Evolutionary conservation across 495 filamentous ascomycete species (phyloP).

Genomic region (Chaetomium cochliodes): DNA sequence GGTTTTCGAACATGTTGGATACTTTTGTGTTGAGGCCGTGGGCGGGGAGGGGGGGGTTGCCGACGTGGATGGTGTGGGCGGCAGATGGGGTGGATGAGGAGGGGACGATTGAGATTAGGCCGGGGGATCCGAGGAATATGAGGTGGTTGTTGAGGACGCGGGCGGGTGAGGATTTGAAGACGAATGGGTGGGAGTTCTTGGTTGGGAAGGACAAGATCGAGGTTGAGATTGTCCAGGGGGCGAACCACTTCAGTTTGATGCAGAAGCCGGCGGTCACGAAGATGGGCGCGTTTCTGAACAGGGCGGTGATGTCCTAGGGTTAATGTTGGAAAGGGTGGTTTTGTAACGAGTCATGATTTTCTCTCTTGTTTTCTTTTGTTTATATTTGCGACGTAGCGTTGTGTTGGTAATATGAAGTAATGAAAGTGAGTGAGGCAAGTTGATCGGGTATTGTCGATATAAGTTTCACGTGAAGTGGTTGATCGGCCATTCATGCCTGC

Average conservation of each 20-base stretch:
- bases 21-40: not conserved
- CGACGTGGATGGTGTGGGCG: slow-evolving; percentile 5
- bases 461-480: no score
- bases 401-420: no score
- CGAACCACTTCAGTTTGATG: slow-evolving; percentile 6
- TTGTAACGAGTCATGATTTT: not conserved
- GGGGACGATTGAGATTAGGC: not conserved
- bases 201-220: not conserved
- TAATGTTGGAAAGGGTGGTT: not conserved
- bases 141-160: not conserved
- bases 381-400: no score
- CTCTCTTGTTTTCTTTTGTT: slow-evolving; percentile 1
- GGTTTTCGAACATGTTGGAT: slow-evolving; percentile 3
- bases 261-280: not conserved
- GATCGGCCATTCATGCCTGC: no score
- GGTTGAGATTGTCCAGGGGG: not conserved
- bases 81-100: slow-evolving; percentile 4
- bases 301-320: not conserved
- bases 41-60: not conserved
- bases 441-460: no score
- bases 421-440: no score
- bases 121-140: not conserved
- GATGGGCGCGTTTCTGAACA: not conserved
- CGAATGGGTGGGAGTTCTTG: not conserved
- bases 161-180: not conserved